A percentile compares a stretch with the other conserved stretches of the same genome.
These are phyloP conservation scores for Mytilinidion resinicola DNA, from an alignment of 495 filamentous ascomycete species.

Conservation along the genomic window DNA sequence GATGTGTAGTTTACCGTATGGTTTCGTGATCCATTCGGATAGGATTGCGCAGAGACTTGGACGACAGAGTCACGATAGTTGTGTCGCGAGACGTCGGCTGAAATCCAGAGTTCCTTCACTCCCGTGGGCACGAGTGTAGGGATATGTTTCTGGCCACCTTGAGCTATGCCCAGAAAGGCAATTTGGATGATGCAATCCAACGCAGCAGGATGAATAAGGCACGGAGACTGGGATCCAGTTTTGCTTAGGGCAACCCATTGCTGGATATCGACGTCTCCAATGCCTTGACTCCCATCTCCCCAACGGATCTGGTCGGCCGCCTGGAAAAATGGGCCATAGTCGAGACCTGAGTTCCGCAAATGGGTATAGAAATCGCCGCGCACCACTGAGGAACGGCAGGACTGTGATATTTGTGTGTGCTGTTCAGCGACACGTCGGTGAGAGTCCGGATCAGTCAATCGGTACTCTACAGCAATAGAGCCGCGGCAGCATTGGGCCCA, in stretches of 20 bases:
- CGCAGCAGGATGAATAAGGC: neutral
- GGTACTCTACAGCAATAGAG: constrained; percentile 1
- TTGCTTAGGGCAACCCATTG: neutral
- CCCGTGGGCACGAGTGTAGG: neutral
- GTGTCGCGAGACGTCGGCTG: neutral
- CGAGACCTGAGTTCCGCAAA: neutral
- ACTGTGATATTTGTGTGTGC: neutral
- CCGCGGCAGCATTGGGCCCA: constrained; percentile 3
- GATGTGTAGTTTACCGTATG: neutral
- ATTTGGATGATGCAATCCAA: neutral
- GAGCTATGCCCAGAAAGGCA: neutral
- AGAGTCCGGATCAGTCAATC: neutral
- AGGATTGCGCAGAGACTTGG: neutral
- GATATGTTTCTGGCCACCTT: neutral
- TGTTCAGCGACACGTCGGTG: neutral
- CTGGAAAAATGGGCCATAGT: neutral
- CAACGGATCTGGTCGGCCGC: neutral
- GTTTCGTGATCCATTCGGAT: neutral
- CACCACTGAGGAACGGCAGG: neutral
- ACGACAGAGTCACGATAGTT: neutral
- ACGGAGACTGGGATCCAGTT: neutral
- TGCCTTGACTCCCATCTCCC: neutral
- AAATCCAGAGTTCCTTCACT: neutral
- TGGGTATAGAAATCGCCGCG: neutral
- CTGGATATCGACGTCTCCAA: neutral